These are phyloP conservation scores for Coniochaeta sp. DNA, from an alignment of 2,329 filamentous ascomycete genomes.

Conservation along the genomic window DNA sequence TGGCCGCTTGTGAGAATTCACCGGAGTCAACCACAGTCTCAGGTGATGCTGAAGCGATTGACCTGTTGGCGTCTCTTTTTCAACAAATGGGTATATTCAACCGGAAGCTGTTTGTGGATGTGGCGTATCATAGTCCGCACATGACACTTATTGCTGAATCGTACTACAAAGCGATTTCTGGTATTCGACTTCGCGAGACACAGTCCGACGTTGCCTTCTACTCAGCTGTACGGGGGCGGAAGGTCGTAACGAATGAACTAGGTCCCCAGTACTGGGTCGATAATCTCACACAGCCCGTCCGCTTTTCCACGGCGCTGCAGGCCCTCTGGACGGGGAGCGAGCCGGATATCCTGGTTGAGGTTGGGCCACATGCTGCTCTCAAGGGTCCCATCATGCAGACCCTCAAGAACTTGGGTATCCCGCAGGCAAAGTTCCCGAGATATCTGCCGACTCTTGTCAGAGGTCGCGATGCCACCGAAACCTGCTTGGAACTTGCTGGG, in stretches of 20 bases:
- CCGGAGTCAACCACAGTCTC: constrained; percentile 20
- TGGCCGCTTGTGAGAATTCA: constrained; percentile 13
- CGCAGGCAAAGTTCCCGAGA: constrained; percentile 12
- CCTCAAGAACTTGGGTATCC: constrained; percentile 12
- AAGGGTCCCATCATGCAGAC: constrained; percentile 20
- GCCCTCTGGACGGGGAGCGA: constrained; percentile 18
- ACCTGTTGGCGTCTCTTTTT: constrained; percentile 8
- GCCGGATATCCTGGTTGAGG: constrained; percentile 17
- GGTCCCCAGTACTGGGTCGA: constrained; percentile 35
- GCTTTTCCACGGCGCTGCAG: constrained; percentile 27
- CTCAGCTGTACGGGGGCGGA: constrained; percentile 32
- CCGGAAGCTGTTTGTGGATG: constrained; percentile 37
- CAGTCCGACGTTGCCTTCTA: constrained; percentile 28
- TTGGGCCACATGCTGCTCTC: constrained; percentile 21
- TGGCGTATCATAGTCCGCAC: constrained; percentile 45
- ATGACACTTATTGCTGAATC: constrained; percentile 39
- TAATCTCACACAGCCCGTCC: constrained; percentile 31
- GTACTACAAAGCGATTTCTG: constrained; percentile 24
- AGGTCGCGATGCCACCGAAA: constrained; percentile 11
- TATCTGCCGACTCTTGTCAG: constrained; percentile 20
- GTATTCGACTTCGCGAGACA: constrained; percentile 14
- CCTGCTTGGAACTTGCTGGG: constrained; percentile 18
- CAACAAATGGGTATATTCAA: constrained; percentile 32
- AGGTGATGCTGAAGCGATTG: constrained; percentile 19
- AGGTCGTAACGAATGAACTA: constrained; percentile 25